phyloP scores from a whole-genome alignment of 345 rosid species.

The Orychophragmus violaceus region DNA sequence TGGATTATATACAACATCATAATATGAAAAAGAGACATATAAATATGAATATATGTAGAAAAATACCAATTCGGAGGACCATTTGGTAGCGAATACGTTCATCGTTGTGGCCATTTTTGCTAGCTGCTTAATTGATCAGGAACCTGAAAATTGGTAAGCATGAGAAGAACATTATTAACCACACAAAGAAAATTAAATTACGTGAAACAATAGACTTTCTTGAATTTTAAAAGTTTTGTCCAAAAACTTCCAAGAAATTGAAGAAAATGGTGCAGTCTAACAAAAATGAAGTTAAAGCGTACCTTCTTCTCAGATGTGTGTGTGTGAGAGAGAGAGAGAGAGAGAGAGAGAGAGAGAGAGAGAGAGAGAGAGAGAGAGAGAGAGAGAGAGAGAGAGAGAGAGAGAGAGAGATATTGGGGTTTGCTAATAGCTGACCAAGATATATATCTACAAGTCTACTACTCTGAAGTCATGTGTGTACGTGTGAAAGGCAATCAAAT shows the following conservation, averaged over 20 bases:
- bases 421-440: neutral
- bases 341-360: neutral
- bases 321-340: neutral
- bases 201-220: neutral
- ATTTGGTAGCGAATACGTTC: slow-evolving; percentile 19
- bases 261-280: neutral
- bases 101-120: slow-evolving; percentile 7
- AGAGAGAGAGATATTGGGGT: slow-evolving; percentile 3
- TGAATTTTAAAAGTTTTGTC: neutral
- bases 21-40: neutral
- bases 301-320: neutral
- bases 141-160: slow-evolving; percentile 9
- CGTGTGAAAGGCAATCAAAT: no score
- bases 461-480: neutral
- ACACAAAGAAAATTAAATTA: neutral
- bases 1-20: neutral
- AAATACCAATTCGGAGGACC: slow-evolving; percentile 13
- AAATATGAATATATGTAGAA: neutral
- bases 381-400: neutral
- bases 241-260: neutral
- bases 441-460: neutral
- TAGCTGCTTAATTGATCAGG: neutral
- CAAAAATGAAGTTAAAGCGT: neutral
- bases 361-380: neutral
- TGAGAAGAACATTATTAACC: neutral